Evolutionary conservation across 1,284 basidiomycete species (phyloP), one percentile per base, ranked within the genome.

Genomic region (Marasmius sp.): DNA sequence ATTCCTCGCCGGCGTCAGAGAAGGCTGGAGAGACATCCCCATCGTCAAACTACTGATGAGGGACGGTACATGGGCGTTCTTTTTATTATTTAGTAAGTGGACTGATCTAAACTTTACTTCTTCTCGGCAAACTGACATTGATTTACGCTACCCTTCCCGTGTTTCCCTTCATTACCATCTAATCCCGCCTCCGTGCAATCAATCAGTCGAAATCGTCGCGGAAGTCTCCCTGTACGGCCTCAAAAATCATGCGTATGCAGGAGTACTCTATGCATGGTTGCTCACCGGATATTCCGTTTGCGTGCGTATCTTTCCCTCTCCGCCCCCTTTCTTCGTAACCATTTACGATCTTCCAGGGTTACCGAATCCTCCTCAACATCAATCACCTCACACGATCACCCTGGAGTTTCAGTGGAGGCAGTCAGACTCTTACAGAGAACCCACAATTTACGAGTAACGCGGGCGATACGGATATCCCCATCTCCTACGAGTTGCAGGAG

Each of bases 281-380:
- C 57, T 75, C 14, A 72, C 72, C 7, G 63, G 67, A 3, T 75
- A 72, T 52, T 74, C 75, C 16, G 73, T 73, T 60, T 68, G 65
- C 36, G 75, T 75, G 61, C 67, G 70, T 67, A 22, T 39, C 39
- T 22, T 58, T 9, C n/a, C 20, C 7, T 22, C 34, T n/a, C 22
- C 1, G 59, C 6, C 9, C 48, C 49, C 12, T 27, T n/a, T 33
- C 7, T 54, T 36, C 6, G 27, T 47, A 14, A 34, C 27, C 37
- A 12, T 20, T 47, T 10, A 53, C 11, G 33, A 1, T 59, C 36
- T 37, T 45, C 6, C 58, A 77, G 75, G 74, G 75, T 47, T 77
- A 77, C 59, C 72, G 73, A 27, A 74, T 76, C 37, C 68, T 77
- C 22, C 69, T 76, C 20, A 76, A 75, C 58, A 68, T 77, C 50